Evolutionary conservation across 148 eudicot genomes (phyloP).

Genomic region (Rhododendron vialii): DNA sequence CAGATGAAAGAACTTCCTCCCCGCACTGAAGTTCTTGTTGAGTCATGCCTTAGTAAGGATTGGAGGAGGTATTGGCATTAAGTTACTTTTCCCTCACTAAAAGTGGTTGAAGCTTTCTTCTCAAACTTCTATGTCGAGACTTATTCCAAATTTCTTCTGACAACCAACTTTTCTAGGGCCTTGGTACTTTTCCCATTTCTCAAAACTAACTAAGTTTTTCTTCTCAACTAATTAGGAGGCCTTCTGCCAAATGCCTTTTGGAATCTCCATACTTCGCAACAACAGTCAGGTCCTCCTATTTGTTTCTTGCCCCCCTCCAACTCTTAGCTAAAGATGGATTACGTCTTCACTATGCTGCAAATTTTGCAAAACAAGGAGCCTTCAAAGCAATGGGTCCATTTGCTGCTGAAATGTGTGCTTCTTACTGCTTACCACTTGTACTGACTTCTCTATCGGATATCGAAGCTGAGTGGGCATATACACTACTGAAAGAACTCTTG

Average conservation of each 20-base stretch:
- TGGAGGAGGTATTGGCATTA: constrained; percentile 56
- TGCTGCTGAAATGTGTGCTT: constrained; percentile 91
- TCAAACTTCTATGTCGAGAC: neutral
- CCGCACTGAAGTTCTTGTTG: constrained; percentile 56
- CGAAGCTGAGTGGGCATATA: constrained; percentile 80
- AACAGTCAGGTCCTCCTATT: constrained; percentile 71
- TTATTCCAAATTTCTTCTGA: neutral
- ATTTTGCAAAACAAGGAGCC: constrained; percentile 77
- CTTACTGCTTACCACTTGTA: constrained; percentile 67
- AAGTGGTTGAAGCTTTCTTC: constrained; percentile 2
- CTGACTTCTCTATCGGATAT: constrained; percentile 56
- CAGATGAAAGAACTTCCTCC: constrained; percentile 63
- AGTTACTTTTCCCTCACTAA: neutral
- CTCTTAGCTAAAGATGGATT: constrained; percentile 63
- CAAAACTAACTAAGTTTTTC: neutral
- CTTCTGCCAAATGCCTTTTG: constrained; percentile 82
- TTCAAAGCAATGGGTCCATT: constrained; percentile 82
- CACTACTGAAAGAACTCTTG: constrained; percentile 64
- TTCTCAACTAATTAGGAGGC: constrained; percentile 54
- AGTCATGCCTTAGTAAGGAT: constrained; percentile 76
- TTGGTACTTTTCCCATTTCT: neutral
- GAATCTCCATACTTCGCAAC: constrained; percentile 79
- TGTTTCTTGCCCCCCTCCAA: constrained; percentile 81
- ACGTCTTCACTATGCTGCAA: constrained; percentile 74
- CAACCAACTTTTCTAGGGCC: neutral